A percentile compares a stretch with the other conserved stretches of the same genome.
phyloP scores from a whole-genome alignment of 2,329 filamentous ascomycete genomes.

The Seiridium unicorne region DNA sequence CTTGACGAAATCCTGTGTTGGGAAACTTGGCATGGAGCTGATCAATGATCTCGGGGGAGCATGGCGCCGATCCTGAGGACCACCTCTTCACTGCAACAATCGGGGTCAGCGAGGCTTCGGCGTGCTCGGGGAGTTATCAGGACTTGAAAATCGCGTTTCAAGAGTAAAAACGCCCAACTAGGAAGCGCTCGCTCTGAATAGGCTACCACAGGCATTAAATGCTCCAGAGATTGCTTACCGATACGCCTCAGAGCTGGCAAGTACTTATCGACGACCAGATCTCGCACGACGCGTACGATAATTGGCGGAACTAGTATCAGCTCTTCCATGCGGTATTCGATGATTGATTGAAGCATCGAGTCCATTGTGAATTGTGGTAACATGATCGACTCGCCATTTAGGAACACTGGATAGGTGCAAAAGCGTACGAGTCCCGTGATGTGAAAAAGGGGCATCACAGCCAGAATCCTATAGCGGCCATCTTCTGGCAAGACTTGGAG shows the following conservation, averaged over 20 bases:
- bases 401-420: conserved; percentile 15
- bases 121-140: no score
- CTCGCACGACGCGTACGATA: conserved; percentile 19
- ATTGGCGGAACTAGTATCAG: conserved; percentile 22
- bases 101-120: no score
- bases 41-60: conserved; percentile 53
- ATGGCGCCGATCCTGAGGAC: conserved; percentile 57
- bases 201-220: no score
- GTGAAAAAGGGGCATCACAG: conserved; percentile 16
- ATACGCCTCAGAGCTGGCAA: conserved; percentile 5
- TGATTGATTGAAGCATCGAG: conserved; percentile 15
- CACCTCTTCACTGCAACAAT: conserved; percentile 42
- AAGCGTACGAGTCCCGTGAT: conserved; percentile 17
- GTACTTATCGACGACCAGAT: conserved; percentile 14
- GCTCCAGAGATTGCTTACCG: background rate
- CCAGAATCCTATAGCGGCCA: conserved; percentile 6
- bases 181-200: no score
- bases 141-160: no score
- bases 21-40: conserved; percentile 55
- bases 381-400: conserved; percentile 19
- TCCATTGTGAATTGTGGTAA: conserved; percentile 21
- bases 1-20: conserved; percentile 58
- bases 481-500: conserved; percentile 7
- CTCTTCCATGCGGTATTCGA: conserved; percentile 18
- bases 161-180: no score